Conservation (phyloP, 2,329 filamentous ascomycete species). For the Fusarium metavorans region DNA sequence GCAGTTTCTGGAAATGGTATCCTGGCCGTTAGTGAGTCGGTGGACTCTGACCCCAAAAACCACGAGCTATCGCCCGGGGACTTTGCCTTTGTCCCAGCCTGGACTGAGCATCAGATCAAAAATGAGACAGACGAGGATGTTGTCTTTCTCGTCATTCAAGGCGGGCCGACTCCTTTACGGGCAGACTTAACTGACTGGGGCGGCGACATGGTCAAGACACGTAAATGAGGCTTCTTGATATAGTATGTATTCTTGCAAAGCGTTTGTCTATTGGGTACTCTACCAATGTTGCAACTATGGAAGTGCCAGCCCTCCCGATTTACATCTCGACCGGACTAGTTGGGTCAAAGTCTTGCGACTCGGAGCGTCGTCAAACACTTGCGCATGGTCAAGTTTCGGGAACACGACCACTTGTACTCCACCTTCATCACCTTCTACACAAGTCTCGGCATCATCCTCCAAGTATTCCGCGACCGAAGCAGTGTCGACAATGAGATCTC, state of each 20-base stretch:
- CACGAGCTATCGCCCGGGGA: conserved; percentile 72
- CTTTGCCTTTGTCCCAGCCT: conserved; percentile 77
- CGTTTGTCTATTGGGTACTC: conserved; percentile 1
- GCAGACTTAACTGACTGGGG: conserved; percentile 74
- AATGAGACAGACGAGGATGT: conserved; percentile 73
- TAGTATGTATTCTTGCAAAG: not conserved
- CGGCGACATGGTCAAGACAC: conserved; percentile 54
- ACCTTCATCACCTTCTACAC: conserved; percentile 8
- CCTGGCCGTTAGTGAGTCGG: conserved; percentile 69
- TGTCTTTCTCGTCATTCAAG: conserved; percentile 74
- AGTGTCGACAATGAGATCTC: conserved; percentile 75
- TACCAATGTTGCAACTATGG: not conserved
- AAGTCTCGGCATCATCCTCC: conserved; percentile 16
- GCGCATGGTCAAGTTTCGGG: conserved; percentile 71
- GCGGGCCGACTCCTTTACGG: conserved; percentile 70
- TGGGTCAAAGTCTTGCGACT: conserved; percentile 47
- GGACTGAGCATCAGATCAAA: conserved; percentile 76
- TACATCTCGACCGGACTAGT: conserved; percentile 46
- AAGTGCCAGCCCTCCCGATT: conserved; percentile 19
- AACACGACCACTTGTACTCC: conserved; percentile 71
- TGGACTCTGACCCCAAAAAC: conserved; percentile 62
- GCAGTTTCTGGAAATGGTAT: conserved; percentile 71
- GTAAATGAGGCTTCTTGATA: conserved; percentile 15
- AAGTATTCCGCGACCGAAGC: conserved; percentile 69
- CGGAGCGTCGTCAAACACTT: conserved; percentile 63